phyloP scores from a whole-genome alignment of 257 asterid species.

The Plantago ovata region DNA sequence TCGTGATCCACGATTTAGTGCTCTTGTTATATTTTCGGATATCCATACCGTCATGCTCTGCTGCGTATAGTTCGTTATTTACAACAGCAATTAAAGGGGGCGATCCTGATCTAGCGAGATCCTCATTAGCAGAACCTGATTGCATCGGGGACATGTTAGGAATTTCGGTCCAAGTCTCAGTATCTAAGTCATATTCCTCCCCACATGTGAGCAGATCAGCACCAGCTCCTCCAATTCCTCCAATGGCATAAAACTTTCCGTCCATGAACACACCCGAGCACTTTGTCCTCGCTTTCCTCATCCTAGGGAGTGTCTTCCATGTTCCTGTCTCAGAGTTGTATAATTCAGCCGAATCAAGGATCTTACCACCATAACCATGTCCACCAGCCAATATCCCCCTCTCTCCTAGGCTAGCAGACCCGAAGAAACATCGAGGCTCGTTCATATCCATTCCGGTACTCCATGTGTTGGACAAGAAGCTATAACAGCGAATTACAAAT shows the following conservation, averaged over 20 bases:
- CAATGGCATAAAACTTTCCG: slow-evolving; percentile 62
- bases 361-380: slow-evolving; percentile 44
- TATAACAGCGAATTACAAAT: slow-evolving; percentile 68
- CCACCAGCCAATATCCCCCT: slow-evolving; percentile 84
- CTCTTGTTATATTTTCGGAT: slow-evolving; percentile 55
- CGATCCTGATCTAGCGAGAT: slow-evolving; percentile 52
- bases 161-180: slow-evolving; percentile 54
- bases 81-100: slow-evolving; percentile 90
- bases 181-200: slow-evolving; percentile 58
- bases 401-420: slow-evolving; percentile 76
- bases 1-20: slow-evolving; percentile 40
- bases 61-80: slow-evolving; percentile 69
- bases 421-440: slow-evolving; percentile 76
- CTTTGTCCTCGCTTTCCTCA: slow-evolving; percentile 66
- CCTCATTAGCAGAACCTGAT: slow-evolving; percentile 25
- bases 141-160: slow-evolving; percentile 66
- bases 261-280: slow-evolving; percentile 87
- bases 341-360: slow-evolving; percentile 63
- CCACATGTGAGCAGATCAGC: slow-evolving; percentile 57
- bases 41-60: slow-evolving; percentile 60
- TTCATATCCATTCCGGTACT: slow-evolving; percentile 79
- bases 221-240: slow-evolving; percentile 68
- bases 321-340: slow-evolving; percentile 52
- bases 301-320: slow-evolving; percentile 67
- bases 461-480: slow-evolving; percentile 82